Base-by-base conservation (phyloP, 371 early-diverging fungal genomes). In the Thermomucor indicae-seudaticae region DNA sequence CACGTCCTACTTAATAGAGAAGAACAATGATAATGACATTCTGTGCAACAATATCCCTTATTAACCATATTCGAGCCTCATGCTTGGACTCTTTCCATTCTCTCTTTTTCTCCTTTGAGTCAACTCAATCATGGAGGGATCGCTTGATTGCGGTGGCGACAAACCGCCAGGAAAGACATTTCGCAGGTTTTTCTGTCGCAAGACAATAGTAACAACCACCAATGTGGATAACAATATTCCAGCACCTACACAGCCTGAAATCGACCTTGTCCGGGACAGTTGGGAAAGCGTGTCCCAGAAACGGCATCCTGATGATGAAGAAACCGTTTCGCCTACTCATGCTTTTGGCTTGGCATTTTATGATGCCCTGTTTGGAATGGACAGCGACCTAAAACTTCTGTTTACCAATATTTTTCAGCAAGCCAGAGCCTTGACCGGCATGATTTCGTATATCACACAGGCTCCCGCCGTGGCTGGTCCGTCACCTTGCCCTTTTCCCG, bases 301-400 rank as follows among this genome's bases (percentile, higher is more conserved):
- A 14, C 55, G 69, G 17, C 58, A 51, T 14, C 35, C 48, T 1
- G 38, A 47, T 24, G 75, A 74, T 19, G 62, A 67, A 12, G 35
- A 32, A 6, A 61, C 52, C 22, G 48, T 74, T 1, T 74, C 75
- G 6, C 51, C 75, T 6, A 52, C 75, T 0, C 66, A 70, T 45
- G 75, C 75, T 0, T 74, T 74, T 55, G 71, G 71, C 0, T 38
- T 68, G n/a, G 61, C 62, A 1, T 70, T 74, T 34, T 74, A 70
- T 29, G 60, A 64, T 27, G 64, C 70, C 6, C 30, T 74, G n/a
- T 74, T 70, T 57, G 60, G 57, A 3, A 44, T 64, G 34, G 58
- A 70, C 31, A 44, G 48, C 1, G 53, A 67, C 4, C 42, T 60
- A 0, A 31, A 51, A 17, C 11, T 30, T 0, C 11, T 70, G 3